These are phyloP conservation scores for Polytrichum commune DNA, from an alignment of 225 moss, liverwort and hornwort species.

Conservation along the genomic window DNA sequence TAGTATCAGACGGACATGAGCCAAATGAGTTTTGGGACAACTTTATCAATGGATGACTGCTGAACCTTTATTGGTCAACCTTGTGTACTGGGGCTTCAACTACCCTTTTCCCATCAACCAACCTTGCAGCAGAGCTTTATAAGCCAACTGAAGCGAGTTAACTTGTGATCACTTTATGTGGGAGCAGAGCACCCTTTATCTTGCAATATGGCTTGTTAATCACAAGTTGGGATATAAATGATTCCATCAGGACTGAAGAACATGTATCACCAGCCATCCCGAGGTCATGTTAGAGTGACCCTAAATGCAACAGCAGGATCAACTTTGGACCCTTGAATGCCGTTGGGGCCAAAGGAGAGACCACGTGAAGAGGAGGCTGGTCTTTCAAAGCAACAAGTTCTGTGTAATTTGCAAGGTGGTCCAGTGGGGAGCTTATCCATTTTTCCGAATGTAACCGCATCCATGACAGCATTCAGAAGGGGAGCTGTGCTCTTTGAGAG, in stretches of 20 bases:
- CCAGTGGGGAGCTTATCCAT: not conserved
- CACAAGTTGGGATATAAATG: no score
- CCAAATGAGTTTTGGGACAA: constrained; percentile 47
- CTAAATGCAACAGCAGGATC: no score
- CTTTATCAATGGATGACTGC: constrained; percentile 36
- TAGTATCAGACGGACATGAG: constrained; percentile 44
- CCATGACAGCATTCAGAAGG: not conserved
- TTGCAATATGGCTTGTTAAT: not conserved
- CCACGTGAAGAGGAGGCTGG: not conserved
- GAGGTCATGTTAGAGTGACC: no score
- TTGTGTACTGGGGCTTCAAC: not conserved
- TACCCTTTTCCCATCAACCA: not conserved
- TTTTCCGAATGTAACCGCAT: not conserved
- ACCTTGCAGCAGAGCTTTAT: not conserved
- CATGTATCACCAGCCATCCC: no score
- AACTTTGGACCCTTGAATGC: no score
- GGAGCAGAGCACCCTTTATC: not conserved
- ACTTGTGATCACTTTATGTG: no score
- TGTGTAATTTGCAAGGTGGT: not conserved
- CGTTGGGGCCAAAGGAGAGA: no score
- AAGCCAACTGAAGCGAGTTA: not conserved
- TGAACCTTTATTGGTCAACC: not conserved
- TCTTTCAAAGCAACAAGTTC: not conserved
- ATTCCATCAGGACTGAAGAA: no score
- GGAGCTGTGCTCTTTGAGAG: not conserved